Percentiles rank a stretch among this genome's conserved stretches.
Conservation (phyloP, 441 rosid genomes). For the Erodium moschatum region DNA sequence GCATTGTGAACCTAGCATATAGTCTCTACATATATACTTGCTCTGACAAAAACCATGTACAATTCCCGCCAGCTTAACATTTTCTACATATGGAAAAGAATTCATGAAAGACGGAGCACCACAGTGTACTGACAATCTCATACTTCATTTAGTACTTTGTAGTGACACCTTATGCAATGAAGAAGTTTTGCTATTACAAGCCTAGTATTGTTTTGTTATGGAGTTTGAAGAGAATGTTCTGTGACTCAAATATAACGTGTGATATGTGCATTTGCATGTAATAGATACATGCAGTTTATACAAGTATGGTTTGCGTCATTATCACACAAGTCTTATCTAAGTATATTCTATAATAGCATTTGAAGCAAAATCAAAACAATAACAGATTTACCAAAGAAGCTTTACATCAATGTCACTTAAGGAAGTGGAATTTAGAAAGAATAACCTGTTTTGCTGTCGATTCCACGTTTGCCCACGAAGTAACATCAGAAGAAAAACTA, state of each 20-base stretch:
- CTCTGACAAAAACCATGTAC: not conserved
- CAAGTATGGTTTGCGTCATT: no score
- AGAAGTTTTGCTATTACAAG: not conserved
- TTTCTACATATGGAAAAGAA: constrained; percentile 19
- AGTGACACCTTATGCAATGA: not conserved
- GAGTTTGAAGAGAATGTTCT: not conserved
- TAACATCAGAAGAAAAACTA: constrained; percentile 47
- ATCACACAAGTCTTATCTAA: no score
- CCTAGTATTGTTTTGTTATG: not conserved
- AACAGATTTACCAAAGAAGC: constrained; percentile 3
- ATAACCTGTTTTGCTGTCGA: constrained; percentile 45
- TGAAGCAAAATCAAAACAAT: not conserved
- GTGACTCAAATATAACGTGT: not conserved
- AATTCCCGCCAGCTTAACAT: not conserved
- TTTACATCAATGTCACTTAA: not conserved
- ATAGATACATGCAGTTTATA: not conserved
- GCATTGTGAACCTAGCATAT: constrained; percentile 1
- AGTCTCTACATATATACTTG: not conserved
- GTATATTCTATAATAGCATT: no score
- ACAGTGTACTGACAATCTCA: not conserved
- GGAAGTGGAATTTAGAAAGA: constrained; percentile 9
- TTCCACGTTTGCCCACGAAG: constrained; percentile 34
- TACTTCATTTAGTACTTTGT: not conserved
- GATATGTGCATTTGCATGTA: not conserved
- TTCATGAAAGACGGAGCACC: constrained; percentile 1